Percentiles rank a stretch among this genome's conserved stretches.
Conservation (phyloP, 495 filamentous ascomycete genomes). For the Penicillium atrosanguineum region DNA sequence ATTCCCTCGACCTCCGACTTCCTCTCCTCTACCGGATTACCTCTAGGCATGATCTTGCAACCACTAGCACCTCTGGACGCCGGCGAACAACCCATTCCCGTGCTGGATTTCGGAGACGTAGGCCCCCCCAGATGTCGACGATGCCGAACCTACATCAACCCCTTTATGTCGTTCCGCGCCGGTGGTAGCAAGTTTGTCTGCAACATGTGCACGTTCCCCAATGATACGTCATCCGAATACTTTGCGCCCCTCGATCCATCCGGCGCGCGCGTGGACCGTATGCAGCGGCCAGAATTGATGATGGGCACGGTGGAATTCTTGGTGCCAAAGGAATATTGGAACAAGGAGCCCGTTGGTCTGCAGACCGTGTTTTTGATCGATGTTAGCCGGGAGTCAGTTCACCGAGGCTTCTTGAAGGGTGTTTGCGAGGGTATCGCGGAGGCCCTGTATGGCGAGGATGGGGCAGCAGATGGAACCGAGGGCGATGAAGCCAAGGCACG, state of each 20-base stretch:
- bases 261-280: conserved; percentile 82
- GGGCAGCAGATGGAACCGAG: conserved; percentile 51
- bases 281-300: conserved; percentile 84
- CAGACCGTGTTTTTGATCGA: conserved; percentile 91
- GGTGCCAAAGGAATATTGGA: conserved; percentile 98
- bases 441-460: conserved; percentile 70
- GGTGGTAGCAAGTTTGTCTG: conserved; percentile 96
- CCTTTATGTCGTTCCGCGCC: conserved; percentile 94
- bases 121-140: conserved; percentile 91
- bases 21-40: conserved; percentile 72
- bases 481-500: conserved; percentile 46
- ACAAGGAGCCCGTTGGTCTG: conserved; percentile 85
- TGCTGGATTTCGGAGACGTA: conserved; percentile 90
- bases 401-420: conserved; percentile 84
- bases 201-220: conserved; percentile 97
- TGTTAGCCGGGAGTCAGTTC: conserved; percentile 83
- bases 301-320: conserved; percentile 93
- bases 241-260: conserved; percentile 87
- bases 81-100: conserved; percentile 84
- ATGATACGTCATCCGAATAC: conserved; percentile 90
- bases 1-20: conserved; percentile 83
- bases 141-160: conserved; percentile 97
- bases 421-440: conserved; percentile 86
- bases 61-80: conserved; percentile 80
- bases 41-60: conserved; percentile 85